Percentiles rank a stretch among this genome's conserved stretches.
These are phyloP conservation scores for Sporothrix brasiliensis DNA, from an alignment of 2,329 filamentous ascomycete species.

Conservation along the genomic window DNA sequence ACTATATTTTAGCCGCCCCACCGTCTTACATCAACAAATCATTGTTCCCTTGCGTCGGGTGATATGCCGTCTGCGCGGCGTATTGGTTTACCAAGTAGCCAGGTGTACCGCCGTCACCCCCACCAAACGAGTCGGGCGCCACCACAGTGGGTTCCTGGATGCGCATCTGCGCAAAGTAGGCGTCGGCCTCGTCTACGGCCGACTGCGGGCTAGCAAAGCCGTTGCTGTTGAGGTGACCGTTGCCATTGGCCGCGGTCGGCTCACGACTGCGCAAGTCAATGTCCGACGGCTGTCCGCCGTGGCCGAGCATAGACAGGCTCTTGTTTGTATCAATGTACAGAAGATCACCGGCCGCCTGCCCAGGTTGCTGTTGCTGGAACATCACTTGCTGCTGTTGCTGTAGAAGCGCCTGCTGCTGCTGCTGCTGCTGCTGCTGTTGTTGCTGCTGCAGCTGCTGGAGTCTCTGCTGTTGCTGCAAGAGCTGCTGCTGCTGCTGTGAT, in stretches of 20 bases:
- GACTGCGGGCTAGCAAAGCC: constrained; percentile 65
- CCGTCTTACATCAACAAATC: constrained; percentile 62
- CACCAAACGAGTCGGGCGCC: constrained; percentile 64
- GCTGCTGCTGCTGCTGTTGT: constrained; percentile 31
- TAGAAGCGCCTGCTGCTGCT: constrained; percentile 29
- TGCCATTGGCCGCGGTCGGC: constrained; percentile 27
- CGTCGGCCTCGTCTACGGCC: constrained; percentile 82
- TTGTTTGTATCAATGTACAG: constrained; percentile 57
- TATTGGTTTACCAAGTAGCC: constrained; percentile 81
- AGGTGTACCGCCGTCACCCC: constrained; percentile 55
- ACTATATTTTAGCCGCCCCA: background rate
- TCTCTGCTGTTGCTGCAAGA: constrained; percentile 24
- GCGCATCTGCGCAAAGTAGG: constrained; percentile 81
- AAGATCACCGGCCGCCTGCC: constrained; percentile 36
- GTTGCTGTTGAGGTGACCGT: constrained; percentile 31
- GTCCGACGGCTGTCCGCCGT: constrained; percentile 56
- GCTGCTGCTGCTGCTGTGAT: constrained; percentile 31
- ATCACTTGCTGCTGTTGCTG: constrained; percentile 30
- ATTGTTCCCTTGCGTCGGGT: constrained; percentile 68
- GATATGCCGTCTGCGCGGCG: constrained; percentile 73
- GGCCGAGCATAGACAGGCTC: constrained; percentile 61
- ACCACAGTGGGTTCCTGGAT: constrained; percentile 60
- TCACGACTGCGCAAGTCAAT: constrained; percentile 50
- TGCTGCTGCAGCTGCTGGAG: constrained; percentile 29
- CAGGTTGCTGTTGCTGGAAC: constrained; percentile 3